Evolutionary conservation across 1,139 yeast genomes (phyloP), one percentile per base, ranked within the genome.

Genomic region (Kurtzmaniella natalensis): DNA sequence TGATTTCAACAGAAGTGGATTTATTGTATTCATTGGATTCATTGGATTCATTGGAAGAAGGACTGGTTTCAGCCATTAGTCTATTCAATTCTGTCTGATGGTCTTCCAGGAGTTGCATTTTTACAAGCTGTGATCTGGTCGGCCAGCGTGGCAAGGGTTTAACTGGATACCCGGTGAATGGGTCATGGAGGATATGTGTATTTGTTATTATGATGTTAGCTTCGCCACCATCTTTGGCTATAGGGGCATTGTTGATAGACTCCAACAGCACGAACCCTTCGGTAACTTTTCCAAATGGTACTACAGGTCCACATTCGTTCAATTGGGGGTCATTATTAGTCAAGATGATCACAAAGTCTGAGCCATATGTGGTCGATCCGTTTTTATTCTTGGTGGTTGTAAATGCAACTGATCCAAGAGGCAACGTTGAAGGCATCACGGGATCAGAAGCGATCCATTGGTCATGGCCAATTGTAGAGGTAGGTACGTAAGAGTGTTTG

Each of bases 231-330:
- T 16, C n/a, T 35, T 55, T 57, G 42, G 76, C 81, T 2, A 64
- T 48, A 4, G 58, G 41, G 1, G 67, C 41, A 1, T 42, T 43
- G 43, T 70, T 76, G 30, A 80, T 62, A 20, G 48, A 52, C 18
- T 72, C 68, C 27, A 80, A 51, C 0, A 69, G 55, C 2, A 64
- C 68, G 18, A 67, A 55, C 0, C 77, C 84, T 46, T 78, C 85
- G 1, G 55, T 65, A 1, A 79, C 70, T 25, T 53, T 55, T 0
- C 82, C 86, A 56, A 79, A 72, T 1, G 62, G 59, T 0, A 57
- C 41, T 1, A 26, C 13, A n/a, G n/a, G n/a, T n/a, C n/a, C n/a
- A n/a, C n/a, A n/a, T n/a, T n/a, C n/a, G n/a, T n/a, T n/a, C n/a
- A n/a, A n/a, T n/a, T n/a, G n/a, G n/a, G n/a, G n/a, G n/a, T n/a